A percentile compares a stretch with the other conserved stretches of the same genome.
These are phyloP conservation scores for Eruca vesicaria DNA, from an alignment of 441 rosid species.

Conservation along the genomic window DNA sequence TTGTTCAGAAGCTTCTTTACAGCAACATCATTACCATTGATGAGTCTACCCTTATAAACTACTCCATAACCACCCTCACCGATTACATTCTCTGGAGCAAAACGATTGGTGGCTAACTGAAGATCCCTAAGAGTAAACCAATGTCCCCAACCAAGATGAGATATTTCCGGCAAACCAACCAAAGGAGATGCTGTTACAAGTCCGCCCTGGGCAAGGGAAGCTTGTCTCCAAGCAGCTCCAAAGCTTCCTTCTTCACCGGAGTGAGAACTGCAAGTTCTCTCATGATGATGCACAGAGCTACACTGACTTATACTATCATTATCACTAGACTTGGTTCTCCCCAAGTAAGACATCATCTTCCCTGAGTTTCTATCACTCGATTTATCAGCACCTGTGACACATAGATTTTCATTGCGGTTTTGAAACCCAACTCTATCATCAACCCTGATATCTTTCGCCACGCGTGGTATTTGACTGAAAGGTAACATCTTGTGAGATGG, in stretches of 20 bases:
- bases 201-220: conserved; percentile 43
- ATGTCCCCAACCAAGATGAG: conserved; percentile 99
- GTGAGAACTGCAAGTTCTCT: conserved; percentile 67
- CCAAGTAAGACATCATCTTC: conserved; percentile 64
- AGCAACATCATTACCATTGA: conserved; percentile 90
- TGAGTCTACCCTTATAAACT: conserved; percentile 77
- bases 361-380: conserved; percentile 52
- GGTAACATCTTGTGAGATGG: conserved; percentile 54
- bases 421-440: conserved; percentile 74
- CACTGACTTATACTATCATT: conserved; percentile 77
- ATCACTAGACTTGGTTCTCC: conserved; percentile 67
- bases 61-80: conserved; percentile 99
- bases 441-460: conserved; percentile 78
- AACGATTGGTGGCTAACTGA: conserved; percentile 75
- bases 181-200: conserved; percentile 75
- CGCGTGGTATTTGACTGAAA: conserved; percentile 63
- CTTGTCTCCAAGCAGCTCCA: conserved; percentile 57
- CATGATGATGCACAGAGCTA: conserved; percentile 67
- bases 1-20: conserved; percentile 97
- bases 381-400: conserved; percentile 52
- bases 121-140: conserved; percentile 99
- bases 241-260: conserved; percentile 94
- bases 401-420: conserved; percentile 39
- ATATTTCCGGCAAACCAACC: conserved; percentile 83
- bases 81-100: conserved; percentile 75